phyloP scores from a whole-genome alignment of 768 basidiomycete species.

The Amanita rubescens region DNA sequence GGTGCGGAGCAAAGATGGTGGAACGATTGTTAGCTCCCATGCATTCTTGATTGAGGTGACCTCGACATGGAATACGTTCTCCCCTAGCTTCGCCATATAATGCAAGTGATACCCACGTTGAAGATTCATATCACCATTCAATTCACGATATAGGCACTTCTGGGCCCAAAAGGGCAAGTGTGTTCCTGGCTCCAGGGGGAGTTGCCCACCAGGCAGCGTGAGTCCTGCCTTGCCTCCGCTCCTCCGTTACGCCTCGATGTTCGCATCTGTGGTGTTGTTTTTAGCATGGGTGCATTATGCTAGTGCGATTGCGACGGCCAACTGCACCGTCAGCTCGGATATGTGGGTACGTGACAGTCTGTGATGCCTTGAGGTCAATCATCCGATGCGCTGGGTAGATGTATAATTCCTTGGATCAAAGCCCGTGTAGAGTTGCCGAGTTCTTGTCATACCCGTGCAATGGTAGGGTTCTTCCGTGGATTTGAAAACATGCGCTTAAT shows the following conservation, averaged over 20 bases:
- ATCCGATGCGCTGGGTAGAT: background rate
- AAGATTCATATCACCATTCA: no score
- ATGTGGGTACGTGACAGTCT: background rate
- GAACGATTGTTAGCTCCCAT: no score
- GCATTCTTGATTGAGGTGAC: background rate
- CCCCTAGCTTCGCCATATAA: no score
- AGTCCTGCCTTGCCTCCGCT: background rate
- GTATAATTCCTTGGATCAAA: background rate
- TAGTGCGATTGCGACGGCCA: background rate
- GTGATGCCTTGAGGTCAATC: background rate
- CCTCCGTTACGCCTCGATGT: background rate
- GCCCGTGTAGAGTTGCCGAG: background rate
- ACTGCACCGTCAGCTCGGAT: background rate
- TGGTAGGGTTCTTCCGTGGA: background rate
- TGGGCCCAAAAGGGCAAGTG: background rate
- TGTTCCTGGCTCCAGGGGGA: background rate
- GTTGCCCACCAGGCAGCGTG: background rate
- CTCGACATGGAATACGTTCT: no score
- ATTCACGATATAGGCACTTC: background rate
- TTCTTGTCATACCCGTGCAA: slow-evolving; percentile 2
- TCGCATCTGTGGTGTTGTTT: background rate
- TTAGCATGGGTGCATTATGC: background rate
- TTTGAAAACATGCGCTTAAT: background rate
- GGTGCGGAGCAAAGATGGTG: no score
- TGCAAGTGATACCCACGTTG: no score